Percentiles rank a stretch among this genome's conserved stretches.
Conservation (phyloP, 208 protist species). For the Leishmania aethiopica region DNA sequence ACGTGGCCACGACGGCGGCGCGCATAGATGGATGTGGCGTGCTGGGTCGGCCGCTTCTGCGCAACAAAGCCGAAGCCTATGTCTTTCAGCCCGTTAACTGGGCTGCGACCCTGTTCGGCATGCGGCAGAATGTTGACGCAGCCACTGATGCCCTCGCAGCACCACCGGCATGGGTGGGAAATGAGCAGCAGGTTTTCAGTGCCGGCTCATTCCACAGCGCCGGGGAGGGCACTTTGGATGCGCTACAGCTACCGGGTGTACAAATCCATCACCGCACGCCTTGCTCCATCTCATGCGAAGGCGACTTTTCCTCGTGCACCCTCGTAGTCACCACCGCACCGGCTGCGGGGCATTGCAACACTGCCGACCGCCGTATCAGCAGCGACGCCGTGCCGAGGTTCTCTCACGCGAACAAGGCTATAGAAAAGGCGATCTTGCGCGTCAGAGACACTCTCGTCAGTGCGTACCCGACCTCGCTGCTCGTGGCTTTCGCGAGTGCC, state of each 20-base stretch:
- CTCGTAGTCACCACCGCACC: slow-evolving; percentile 1
- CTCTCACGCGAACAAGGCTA: slow-evolving; percentile 10
- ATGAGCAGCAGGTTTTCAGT: not conserved
- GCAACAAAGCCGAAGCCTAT: slow-evolving; percentile 13
- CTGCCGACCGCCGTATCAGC: slow-evolving; percentile 4
- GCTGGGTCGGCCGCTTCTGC: slow-evolving; percentile 41
- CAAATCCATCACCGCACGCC: not conserved
- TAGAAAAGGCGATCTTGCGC: slow-evolving; percentile 4
- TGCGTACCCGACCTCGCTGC: slow-evolving; percentile 25
- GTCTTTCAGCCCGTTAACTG: slow-evolving; percentile 24
- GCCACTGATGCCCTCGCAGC: slow-evolving; percentile 4
- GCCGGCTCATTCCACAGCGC: not conserved
- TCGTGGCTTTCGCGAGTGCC: slow-evolving; percentile 5
- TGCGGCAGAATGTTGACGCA: not conserved
- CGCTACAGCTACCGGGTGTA: not conserved
- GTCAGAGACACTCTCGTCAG: slow-evolving; percentile 8
- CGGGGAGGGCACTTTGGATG: not conserved
- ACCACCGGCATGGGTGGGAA: not conserved
- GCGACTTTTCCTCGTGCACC: not conserved
- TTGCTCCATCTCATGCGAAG: not conserved
- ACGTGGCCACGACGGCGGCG: slow-evolving; percentile 13
- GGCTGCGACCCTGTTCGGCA: not conserved
- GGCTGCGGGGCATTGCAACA: not conserved
- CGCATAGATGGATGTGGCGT: slow-evolving; percentile 46
- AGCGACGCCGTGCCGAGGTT: slow-evolving; percentile 18